A percentile compares a stretch with the other conserved stretches of the same genome.
Conservation (phyloP, 164 flowering plant genomes). For the Piper betle region DNA sequence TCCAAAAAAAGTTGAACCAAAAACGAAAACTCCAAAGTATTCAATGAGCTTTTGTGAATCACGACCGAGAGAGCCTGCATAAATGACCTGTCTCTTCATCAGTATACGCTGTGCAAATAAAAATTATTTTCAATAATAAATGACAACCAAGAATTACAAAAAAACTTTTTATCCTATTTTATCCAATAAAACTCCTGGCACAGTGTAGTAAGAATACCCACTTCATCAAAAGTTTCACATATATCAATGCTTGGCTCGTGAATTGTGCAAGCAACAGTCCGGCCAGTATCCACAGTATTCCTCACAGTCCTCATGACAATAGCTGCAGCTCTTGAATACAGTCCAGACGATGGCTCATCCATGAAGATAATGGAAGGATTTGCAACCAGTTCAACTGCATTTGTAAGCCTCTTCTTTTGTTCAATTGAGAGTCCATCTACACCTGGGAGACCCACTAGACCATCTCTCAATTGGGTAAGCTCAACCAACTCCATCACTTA, state of each 20-base stretch:
- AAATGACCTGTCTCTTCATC: slow-evolving; percentile 78
- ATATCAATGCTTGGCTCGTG: slow-evolving; percentile 74
- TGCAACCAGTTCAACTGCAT: slow-evolving; percentile 64
- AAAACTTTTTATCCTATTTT: background rate
- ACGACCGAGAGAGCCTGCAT: slow-evolving; percentile 60
- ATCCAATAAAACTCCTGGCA: background rate
- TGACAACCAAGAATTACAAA: background rate
- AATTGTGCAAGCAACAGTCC: slow-evolving; percentile 73
- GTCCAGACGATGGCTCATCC: slow-evolving; percentile 71
- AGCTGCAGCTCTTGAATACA: slow-evolving; percentile 64
- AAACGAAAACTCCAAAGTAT: slow-evolving; percentile 39
- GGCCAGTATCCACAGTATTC: slow-evolving; percentile 58
- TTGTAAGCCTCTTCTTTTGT: slow-evolving; percentile 63
- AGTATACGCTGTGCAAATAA: slow-evolving; percentile 37
- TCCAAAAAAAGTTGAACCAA: background rate
- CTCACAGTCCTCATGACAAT: slow-evolving; percentile 67
- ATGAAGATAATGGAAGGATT: slow-evolving; percentile 67
- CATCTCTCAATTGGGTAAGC: slow-evolving; percentile 26
- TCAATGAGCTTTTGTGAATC: slow-evolving; percentile 53
- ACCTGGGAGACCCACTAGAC: slow-evolving; percentile 60
- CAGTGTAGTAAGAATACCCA: slow-evolving; percentile 5
- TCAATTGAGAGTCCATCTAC: slow-evolving; percentile 59
- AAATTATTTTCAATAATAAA: background rate
- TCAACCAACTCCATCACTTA: slow-evolving; percentile 57
- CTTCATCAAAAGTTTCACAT: slow-evolving; percentile 77